Conservation (phyloP, 768 basidiomycete genomes). For the Pleurotus ostreatus region DNA sequence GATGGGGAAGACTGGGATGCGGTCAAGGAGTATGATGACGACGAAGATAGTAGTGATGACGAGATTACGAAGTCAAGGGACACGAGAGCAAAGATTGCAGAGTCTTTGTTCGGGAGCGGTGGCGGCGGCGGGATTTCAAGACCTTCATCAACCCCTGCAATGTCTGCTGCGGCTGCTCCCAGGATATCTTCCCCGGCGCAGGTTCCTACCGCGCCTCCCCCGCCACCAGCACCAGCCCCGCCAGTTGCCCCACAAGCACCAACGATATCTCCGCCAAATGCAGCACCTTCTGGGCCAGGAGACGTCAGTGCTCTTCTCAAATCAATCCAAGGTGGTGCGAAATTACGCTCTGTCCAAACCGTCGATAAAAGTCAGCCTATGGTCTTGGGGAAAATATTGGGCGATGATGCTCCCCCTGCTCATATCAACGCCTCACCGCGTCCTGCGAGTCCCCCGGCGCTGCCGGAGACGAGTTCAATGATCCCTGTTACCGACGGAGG, state of each 20-base stretch:
- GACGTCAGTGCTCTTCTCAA: slow-evolving; percentile 65
- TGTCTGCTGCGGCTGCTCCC: slow-evolving; percentile 14
- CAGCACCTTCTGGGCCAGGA: slow-evolving; percentile 37
- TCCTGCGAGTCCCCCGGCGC: slow-evolving; percentile 33
- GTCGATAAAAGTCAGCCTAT: slow-evolving; percentile 75
- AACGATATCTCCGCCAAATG: slow-evolving; percentile 33
- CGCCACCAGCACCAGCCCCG: slow-evolving; percentile 25
- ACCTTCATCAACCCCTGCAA: slow-evolving; percentile 26
- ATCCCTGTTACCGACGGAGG: slow-evolving; percentile 12
- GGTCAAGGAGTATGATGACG: slow-evolving; percentile 67
- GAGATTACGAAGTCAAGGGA: slow-evolving; percentile 65
- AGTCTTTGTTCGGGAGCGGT: slow-evolving; percentile 62
- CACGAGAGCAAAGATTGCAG: slow-evolving; percentile 68
- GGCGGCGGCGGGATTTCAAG: slow-evolving; percentile 26
- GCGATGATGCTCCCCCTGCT: slow-evolving; percentile 62
- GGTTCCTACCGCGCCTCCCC: slow-evolving; percentile 25
- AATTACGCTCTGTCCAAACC: slow-evolving; percentile 72
- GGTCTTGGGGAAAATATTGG: slow-evolving; percentile 75
- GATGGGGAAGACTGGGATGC: slow-evolving; percentile 83
- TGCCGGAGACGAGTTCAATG: slow-evolving; percentile 28
- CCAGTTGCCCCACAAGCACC: slow-evolving; percentile 24
- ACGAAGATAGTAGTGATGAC: slow-evolving; percentile 74
- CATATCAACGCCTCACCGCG: slow-evolving; percentile 58
- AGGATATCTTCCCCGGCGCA: slow-evolving; percentile 29
- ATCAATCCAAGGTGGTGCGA: slow-evolving; percentile 76